Conservation (phyloP, 768 basidiomycete genomes). For the Galerina sulciceps region DNA sequence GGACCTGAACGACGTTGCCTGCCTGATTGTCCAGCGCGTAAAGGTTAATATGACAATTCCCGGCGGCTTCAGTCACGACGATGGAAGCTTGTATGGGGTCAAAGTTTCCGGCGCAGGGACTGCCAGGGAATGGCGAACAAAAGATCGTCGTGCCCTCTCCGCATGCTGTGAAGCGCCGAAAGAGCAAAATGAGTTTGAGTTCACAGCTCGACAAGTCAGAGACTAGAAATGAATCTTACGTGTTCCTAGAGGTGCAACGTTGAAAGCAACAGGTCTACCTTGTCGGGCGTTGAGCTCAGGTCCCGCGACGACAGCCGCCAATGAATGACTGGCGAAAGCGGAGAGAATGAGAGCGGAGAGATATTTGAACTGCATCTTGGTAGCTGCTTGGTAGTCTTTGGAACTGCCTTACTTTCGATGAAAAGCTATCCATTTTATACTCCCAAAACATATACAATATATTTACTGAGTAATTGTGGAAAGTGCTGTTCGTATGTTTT, state of each 20-base stretch:
- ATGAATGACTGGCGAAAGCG: background rate
- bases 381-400: background rate
- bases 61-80: background rate
- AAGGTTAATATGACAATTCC: slow-evolving; percentile 5
- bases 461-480: too few relatives aligned
- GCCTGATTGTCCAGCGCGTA: slow-evolving; percentile 2
- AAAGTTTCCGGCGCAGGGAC: slow-evolving; percentile 9
- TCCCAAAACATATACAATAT: background rate
- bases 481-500: too few relatives aligned
- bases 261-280: slow-evolving; percentile 2
- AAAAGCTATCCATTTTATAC: background rate
- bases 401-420: background rate
- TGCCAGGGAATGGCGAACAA: background rate
- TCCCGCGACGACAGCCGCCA: background rate
- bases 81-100: slow-evolving; percentile 5
- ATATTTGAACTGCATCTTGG: slow-evolving; percentile 3
- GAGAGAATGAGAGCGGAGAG: background rate
- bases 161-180: background rate
- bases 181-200: background rate
- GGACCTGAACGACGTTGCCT: background rate
- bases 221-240: background rate
- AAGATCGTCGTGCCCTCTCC: slow-evolving; percentile 6
- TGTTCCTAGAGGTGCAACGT: background rate
- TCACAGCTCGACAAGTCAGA: background rate
- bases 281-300: background rate